Base-by-base conservation (phyloP, 345 rosid genomes). In the Alliaria petiolata region DNA sequence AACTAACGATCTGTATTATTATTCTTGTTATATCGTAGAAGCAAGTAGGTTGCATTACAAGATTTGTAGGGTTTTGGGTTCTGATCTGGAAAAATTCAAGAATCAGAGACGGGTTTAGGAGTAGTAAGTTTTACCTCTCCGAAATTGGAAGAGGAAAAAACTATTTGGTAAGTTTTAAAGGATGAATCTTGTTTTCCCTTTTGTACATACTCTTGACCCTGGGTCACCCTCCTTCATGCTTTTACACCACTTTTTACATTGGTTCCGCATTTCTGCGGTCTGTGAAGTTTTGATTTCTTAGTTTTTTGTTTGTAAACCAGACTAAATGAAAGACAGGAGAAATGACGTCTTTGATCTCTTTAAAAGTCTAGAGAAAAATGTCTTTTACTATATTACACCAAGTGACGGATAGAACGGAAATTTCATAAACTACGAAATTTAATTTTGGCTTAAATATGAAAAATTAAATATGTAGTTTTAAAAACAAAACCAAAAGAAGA, bases 81-180 rank as follows among this genome's bases (percentile, higher is more conserved):
- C 55, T 46, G 68, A 19, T 63, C 31, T 45, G 4, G 55, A 9
- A 63, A 63, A 35, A 34, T 49, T 64, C 44, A 47, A 49, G 69
- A 64, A 20, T 49, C 20, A 49, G 22, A 47, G 45, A 45, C 9
- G 2, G 39, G 50, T 66, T 38, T 19, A 38, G 49, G 61, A n/a
- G n/a, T n/a, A n/a, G n/a, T n/a, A n/a, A n/a, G n/a, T n/a, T n/a
- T n/a, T n/a, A n/a, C n/a, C n/a, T 66, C 11, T 66, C 31, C 3
- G 17, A 19, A 33, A 8, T 34, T 51, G 47, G 28, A 51, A 38
- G 9, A 14, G 42, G 35, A 36, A 65, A 26, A 50, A 51, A 51
- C 60, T 20, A 51, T 51, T 51, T 65, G 70, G 12, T 65, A 36
- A 50, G 59, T 65, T 65, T 51, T 36, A 26, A 25, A 52, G 19